These are phyloP conservation scores for Euphorbia peplus DNA, from an alignment of 345 rosid genomes.

Conservation along the genomic window DNA sequence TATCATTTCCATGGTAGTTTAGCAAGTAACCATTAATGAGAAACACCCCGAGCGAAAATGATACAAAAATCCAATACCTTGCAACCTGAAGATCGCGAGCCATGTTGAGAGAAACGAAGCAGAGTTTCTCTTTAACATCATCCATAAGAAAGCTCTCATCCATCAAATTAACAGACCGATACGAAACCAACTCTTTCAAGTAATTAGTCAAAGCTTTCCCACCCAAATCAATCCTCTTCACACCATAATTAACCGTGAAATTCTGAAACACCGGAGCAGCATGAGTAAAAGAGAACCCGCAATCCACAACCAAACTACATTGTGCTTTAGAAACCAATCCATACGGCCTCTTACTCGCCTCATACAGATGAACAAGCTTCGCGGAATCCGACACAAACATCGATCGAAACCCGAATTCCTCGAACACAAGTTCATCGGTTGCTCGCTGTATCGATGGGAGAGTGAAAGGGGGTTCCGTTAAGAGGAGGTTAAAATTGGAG, in stretches of 20 bases:
- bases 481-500: conserved; percentile 60
- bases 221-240: conserved; percentile 78
- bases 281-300: conserved; percentile 89
- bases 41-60: not conserved
- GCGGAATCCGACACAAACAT: conserved; percentile 66
- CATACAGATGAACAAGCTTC: conserved; percentile 76
- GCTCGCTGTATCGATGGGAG: conserved; percentile 74
- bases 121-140: conserved; percentile 92
- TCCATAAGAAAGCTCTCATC: conserved; percentile 83
- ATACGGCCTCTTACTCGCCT: conserved; percentile 60
- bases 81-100: conserved; percentile 62
- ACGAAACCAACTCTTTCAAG: conserved; percentile 81
- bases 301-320: conserved; percentile 83
- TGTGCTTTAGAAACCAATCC: conserved; percentile 57
- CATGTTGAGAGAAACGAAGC: conserved; percentile 81
- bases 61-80: conserved; percentile 24
- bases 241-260: conserved; percentile 63
- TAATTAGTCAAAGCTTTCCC: conserved; percentile 93
- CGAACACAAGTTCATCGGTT: conserved; percentile 87
- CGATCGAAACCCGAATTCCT: conserved; percentile 75
- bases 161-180: conserved; percentile 73
- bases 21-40: not conserved
- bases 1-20: not conserved
- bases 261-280: conserved; percentile 79
- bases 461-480: conserved; percentile 69